These are phyloP conservation scores for Cornus suecica DNA, from an alignment of 148 eudicot genomes.

Conservation along the genomic window DNA sequence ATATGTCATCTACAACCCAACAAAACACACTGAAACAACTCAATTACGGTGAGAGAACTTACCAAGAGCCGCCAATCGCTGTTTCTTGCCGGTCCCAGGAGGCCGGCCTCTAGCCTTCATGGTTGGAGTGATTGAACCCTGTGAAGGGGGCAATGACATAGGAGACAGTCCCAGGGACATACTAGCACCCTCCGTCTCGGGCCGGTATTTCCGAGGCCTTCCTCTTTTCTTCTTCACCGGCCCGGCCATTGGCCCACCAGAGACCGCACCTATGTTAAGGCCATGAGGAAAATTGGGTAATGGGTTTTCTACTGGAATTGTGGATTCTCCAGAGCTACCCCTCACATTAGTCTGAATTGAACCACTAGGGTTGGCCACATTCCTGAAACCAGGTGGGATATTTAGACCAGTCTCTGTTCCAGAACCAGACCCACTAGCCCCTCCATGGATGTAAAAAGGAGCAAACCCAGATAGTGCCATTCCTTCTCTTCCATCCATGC, in stretches of 20 bases:
- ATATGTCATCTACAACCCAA: not conserved
- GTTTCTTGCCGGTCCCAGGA: constrained; percentile 93
- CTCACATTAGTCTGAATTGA: constrained; percentile 21
- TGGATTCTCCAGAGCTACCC: constrained; percentile 20
- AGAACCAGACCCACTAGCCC: constrained; percentile 15
- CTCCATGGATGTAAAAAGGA: constrained; percentile 27
- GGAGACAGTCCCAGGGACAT: constrained; percentile 65
- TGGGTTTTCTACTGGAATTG: constrained; percentile 43
- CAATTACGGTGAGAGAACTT: constrained; percentile 20
- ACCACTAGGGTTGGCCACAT: constrained; percentile 12
- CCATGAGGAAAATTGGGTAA: constrained; percentile 45
- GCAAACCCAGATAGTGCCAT: constrained; percentile 25
- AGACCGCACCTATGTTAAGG: constrained; percentile 32
- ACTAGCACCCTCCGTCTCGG: constrained; percentile 81
- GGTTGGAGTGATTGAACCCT: constrained; percentile 32
- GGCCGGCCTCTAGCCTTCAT: constrained; percentile 76
- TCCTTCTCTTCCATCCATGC: constrained; percentile 36
- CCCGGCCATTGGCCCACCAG: constrained; percentile 48
- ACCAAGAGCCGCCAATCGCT: constrained; percentile 80
- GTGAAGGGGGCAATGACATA: constrained; percentile 30
- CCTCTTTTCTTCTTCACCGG: constrained; percentile 87
- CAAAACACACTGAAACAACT: not conserved
- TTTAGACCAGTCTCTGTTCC: constrained; percentile 3
- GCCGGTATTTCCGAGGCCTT: constrained; percentile 92
- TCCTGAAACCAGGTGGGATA: constrained; percentile 12